Conservation (phyloP, 805 yeast genomes). For the Suhomyces prunicola region DNA sequence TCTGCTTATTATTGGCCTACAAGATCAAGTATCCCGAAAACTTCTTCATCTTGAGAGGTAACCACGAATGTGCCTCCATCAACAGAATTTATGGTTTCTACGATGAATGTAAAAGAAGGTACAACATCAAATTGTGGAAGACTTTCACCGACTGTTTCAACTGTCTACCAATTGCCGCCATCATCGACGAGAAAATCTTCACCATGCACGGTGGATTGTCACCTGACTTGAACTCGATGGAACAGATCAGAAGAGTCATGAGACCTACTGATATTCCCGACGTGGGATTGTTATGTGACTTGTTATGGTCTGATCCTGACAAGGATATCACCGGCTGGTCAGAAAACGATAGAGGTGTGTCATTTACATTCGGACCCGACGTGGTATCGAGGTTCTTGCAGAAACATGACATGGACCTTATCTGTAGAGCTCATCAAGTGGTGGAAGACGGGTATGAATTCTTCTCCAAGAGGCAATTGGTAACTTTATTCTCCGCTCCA, state of each 20-base stretch:
- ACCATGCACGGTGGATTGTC: slow-evolving; percentile 99
- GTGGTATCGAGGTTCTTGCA: slow-evolving; percentile 94
- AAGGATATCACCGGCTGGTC: slow-evolving; percentile 98
- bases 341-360: slow-evolving; percentile 98
- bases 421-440: slow-evolving; percentile 98
- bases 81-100: slow-evolving; percentile 97
- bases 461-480: slow-evolving; percentile 92
- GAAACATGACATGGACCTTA: slow-evolving; percentile 96
- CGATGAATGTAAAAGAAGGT: slow-evolving; percentile 98
- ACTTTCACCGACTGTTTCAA: slow-evolving; percentile 98
- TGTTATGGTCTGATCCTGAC: slow-evolving; percentile 98
- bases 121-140: slow-evolving; percentile 97
- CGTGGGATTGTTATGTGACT: slow-evolving; percentile 92
- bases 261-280: slow-evolving; percentile 99
- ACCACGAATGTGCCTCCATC: slow-evolving; percentile 97
- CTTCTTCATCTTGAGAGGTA: slow-evolving; percentile 94
- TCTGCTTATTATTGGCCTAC: slow-evolving; percentile 89
- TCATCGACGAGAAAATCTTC: slow-evolving; percentile 95
- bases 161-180: slow-evolving; percentile 97
- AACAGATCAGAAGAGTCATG: slow-evolving; percentile 97
- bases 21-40: slow-evolving; percentile 98
- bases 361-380: slow-evolving; percentile 99
- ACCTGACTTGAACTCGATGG: slow-evolving; percentile 97
- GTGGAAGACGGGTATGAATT: slow-evolving; percentile 99
- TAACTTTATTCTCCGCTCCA: slow-evolving; percentile 94